These are phyloP conservation scores for Suillus fuscotomentosus DNA, from an alignment of 768 basidiomycete species.

Conservation along the genomic window DNA sequence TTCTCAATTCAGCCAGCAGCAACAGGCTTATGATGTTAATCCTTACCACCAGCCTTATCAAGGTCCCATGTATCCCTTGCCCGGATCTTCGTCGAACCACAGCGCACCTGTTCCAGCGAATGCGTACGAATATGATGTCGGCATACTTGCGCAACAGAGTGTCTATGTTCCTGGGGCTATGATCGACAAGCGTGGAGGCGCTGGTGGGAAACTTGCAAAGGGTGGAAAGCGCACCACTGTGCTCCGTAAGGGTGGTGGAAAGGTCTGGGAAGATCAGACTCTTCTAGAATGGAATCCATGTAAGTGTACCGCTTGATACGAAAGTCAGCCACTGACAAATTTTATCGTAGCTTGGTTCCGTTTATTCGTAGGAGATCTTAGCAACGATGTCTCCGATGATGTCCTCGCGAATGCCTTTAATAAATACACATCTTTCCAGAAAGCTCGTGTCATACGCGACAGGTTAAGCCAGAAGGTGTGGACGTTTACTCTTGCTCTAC, in stretches of 20 bases:
- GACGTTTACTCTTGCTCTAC: background rate
- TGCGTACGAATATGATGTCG: constrained; percentile 91
- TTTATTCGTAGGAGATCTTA: constrained; percentile 95
- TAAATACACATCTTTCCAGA: constrained; percentile 90
- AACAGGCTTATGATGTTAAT: constrained; percentile 61
- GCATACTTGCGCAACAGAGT: constrained; percentile 86
- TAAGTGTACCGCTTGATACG: constrained; percentile 38
- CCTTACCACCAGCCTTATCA: constrained; percentile 82
- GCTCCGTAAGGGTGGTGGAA: constrained; percentile 91
- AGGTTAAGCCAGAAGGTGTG: constrained; percentile 88
- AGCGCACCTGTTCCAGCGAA: constrained; percentile 82
- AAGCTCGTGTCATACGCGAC: constrained; percentile 94
- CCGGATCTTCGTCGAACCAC: constrained; percentile 65
- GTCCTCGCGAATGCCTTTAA: constrained; percentile 91
- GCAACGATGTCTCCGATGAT: constrained; percentile 97
- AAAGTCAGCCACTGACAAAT: constrained; percentile 8
- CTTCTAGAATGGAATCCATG: constrained; percentile 97
- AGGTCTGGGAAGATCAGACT: constrained; percentile 98
- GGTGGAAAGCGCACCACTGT: constrained; percentile 94
- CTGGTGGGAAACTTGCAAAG: constrained; percentile 83
- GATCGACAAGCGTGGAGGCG: constrained; percentile 84
- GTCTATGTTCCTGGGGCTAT: constrained; percentile 91
- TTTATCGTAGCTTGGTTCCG: constrained; percentile 83
- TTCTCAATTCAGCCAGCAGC: constrained; percentile 49
- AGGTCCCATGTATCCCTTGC: constrained; percentile 68